Percentiles rank a stretch among this genome's conserved stretches.
phyloP scores from a whole-genome alignment of 2,329 filamentous ascomycete species.

The Verticillium isaacii region DNA sequence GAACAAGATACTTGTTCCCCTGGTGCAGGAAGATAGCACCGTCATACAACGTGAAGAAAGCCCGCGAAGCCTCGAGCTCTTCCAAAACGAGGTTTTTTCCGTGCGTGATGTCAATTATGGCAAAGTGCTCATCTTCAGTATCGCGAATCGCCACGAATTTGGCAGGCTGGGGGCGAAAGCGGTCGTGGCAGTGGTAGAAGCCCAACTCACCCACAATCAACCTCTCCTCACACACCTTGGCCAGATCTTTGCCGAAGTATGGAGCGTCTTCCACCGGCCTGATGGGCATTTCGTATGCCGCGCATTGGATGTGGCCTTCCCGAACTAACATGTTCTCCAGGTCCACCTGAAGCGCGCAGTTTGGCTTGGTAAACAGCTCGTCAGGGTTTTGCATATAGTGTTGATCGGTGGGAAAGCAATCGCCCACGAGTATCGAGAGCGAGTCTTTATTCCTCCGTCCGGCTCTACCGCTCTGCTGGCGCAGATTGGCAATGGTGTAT shows the following conservation, averaged over 20 bases:
- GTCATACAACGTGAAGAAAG: slow-evolving; percentile 93
- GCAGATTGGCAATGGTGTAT: slow-evolving; percentile 88
- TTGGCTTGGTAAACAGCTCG: slow-evolving; percentile 88
- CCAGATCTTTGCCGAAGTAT: slow-evolving; percentile 76
- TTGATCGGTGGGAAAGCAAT: slow-evolving; percentile 87
- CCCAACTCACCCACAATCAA: slow-evolving; percentile 70
- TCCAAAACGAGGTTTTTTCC: slow-evolving; percentile 82
- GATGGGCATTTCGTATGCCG: slow-evolving; percentile 92
- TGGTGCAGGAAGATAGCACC: slow-evolving; percentile 97
- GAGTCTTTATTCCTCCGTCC: slow-evolving; percentile 92
- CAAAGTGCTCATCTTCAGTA: slow-evolving; percentile 85
- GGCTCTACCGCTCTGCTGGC: slow-evolving; percentile 91
- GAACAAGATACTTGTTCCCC: slow-evolving; percentile 86
- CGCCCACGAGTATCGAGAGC: slow-evolving; percentile 82
- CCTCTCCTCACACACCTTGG: slow-evolving; percentile 66
- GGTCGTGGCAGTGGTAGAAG: slow-evolving; percentile 85
- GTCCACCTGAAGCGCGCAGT: slow-evolving; percentile 85
- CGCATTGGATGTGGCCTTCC: slow-evolving; percentile 93
- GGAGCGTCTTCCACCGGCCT: slow-evolving; percentile 65
- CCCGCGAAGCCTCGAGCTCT: slow-evolving; percentile 92
- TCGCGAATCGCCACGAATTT: slow-evolving; percentile 84
- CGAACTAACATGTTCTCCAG: slow-evolving; percentile 86
- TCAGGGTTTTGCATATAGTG: slow-evolving; percentile 96
- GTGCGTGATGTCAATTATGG: slow-evolving; percentile 83
- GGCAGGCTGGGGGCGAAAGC: slow-evolving; percentile 81